A percentile compares a stretch with the other conserved stretches of the same genome.
Evolutionary conservation across 1,284 basidiomycete genomes (phyloP).

Genomic region (Waitea zeae): DNA sequence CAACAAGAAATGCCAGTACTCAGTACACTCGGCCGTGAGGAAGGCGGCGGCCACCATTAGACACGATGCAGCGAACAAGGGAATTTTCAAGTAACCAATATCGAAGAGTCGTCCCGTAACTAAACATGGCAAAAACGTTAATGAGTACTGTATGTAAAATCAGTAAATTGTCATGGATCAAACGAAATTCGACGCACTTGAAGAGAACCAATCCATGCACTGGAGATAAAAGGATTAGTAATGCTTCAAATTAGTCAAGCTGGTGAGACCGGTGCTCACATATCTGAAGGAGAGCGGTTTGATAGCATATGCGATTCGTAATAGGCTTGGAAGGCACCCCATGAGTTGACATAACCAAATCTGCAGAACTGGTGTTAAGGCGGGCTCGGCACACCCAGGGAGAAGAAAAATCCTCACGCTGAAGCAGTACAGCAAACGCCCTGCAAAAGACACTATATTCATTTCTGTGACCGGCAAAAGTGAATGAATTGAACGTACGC

Average conservation of each 20-base stretch:
- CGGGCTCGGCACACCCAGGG: not conserved
- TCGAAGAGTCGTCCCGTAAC: constrained; percentile 35
- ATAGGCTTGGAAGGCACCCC: constrained; percentile 28
- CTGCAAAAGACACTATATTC: constrained; percentile 5
- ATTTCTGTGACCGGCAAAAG: not conserved
- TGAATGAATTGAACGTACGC: no score
- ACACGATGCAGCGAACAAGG: constrained; percentile 18
- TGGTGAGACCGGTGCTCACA: constrained; percentile 23
- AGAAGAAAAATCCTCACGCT: constrained; percentile 10
- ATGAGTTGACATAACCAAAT: constrained; percentile 24
- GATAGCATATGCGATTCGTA: constrained; percentile 19
- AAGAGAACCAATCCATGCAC: constrained; percentile 65
- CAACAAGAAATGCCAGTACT: constrained; percentile 35
- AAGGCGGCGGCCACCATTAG: constrained; percentile 26
- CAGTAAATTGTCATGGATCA: no score
- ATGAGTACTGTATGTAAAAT: constrained; percentile 40
- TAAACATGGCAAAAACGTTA: constrained; percentile 30
- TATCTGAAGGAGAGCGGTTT: constrained; percentile 25
- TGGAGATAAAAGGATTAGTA: constrained; percentile 10
- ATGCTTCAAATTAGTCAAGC: not conserved
- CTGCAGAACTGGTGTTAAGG: constrained; percentile 4
- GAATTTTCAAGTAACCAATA: constrained; percentile 26
- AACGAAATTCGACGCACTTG: no score
- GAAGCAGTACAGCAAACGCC: constrained; percentile 13
- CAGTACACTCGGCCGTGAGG: constrained; percentile 28